Conservation (phyloP, 352 stramenopile species). For the Aphanomyces euteiches region DNA sequence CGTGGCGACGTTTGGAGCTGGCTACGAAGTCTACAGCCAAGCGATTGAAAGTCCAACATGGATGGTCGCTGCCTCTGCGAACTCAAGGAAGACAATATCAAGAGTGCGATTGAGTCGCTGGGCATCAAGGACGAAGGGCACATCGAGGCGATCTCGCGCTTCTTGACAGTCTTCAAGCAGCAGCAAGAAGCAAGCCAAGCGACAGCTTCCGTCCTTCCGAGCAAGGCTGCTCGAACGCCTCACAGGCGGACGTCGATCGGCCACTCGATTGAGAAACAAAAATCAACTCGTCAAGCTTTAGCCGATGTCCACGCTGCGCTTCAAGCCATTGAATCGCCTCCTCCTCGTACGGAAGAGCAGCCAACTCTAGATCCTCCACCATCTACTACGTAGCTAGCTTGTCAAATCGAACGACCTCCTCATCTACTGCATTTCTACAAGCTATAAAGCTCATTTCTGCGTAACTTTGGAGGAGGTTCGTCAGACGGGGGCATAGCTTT, state of each 20-base stretch:
- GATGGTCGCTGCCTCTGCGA: neutral
- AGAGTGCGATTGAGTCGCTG: neutral
- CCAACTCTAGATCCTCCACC: too few species aligned
- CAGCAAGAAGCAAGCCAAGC: neutral
- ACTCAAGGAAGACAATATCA: neutral
- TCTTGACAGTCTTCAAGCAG: neutral
- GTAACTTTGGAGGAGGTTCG: too few species aligned
- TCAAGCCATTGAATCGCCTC: neutral
- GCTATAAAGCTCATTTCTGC: too few species aligned
- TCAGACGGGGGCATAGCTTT: too few species aligned
- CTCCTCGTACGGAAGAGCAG: too few species aligned
- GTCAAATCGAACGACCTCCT: too few species aligned
- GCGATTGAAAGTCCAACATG: neutral
- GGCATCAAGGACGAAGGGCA: neutral
- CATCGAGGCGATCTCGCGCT: neutral
- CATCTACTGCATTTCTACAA: too few species aligned
- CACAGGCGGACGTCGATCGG: neutral
- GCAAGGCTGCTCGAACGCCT: too few species aligned
- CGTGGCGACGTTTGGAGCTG: neutral
- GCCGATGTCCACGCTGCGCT: neutral
- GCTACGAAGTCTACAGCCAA: neutral
- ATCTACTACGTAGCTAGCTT: too few species aligned
- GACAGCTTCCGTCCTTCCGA: neutral
- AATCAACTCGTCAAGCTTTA: neutral
- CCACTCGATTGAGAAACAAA: neutral